Conservation (phyloP, 495 filamentous ascomycete species). For the Aspergillus nidulans region DNA sequence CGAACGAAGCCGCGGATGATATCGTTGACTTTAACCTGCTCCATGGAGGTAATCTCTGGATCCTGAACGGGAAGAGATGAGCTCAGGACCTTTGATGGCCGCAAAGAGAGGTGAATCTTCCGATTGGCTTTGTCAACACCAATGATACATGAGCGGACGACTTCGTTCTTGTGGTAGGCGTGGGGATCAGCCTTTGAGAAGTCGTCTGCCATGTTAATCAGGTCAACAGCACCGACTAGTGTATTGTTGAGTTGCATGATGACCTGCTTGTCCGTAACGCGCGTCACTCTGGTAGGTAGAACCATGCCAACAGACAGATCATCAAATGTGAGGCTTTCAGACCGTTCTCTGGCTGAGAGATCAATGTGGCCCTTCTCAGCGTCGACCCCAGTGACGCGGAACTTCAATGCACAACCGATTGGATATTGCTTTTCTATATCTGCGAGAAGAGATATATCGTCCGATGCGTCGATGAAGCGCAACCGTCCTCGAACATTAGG, state of each 20-base stretch:
- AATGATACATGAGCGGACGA: slow-evolving; percentile 76
- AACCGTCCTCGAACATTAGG: slow-evolving; percentile 88
- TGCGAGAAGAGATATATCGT: slow-evolving; percentile 71
- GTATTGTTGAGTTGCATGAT: slow-evolving; percentile 79
- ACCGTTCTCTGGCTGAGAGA: slow-evolving; percentile 64
- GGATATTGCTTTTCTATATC: slow-evolving; percentile 82
- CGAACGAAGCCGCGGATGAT: slow-evolving; percentile 85
- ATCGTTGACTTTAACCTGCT: slow-evolving; percentile 72
- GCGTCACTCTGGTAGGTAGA: slow-evolving; percentile 76
- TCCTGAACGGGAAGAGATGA: slow-evolving; percentile 81
- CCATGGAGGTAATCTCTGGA: slow-evolving; percentile 62
- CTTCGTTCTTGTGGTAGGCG: slow-evolving; percentile 72
- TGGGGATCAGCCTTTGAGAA: slow-evolving; percentile 68
- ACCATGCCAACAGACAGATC: slow-evolving; percentile 73
- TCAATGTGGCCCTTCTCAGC: slow-evolving; percentile 69
- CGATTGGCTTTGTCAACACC: slow-evolving; percentile 80
- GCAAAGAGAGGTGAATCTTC: slow-evolving; percentile 71
- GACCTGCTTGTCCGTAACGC: slow-evolving; percentile 74
- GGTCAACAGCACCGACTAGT: slow-evolving; percentile 66
- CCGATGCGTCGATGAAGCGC: slow-evolving; percentile 72
- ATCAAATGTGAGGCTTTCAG: slow-evolving; percentile 56
- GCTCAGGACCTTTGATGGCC: slow-evolving; percentile 83
- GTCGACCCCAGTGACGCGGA: slow-evolving; percentile 73
- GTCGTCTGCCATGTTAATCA: slow-evolving; percentile 81
- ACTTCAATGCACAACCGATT: slow-evolving; percentile 76